Conservation (phyloP, 768 basidiomycete species). For the Leccinum boreale region DNA sequence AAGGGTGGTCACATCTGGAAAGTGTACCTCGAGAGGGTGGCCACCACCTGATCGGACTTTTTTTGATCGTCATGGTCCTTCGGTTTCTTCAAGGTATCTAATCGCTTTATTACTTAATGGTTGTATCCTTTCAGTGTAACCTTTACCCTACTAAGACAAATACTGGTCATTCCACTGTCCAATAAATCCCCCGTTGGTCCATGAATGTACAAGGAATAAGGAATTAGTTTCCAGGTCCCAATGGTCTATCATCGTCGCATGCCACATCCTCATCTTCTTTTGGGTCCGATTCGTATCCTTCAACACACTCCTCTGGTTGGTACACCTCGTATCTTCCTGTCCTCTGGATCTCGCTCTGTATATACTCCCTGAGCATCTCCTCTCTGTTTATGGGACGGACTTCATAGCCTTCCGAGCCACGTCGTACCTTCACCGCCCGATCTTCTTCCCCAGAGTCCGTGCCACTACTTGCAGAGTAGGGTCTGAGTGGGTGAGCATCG, state of each 20-base stretch:
- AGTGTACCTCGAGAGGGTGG: constrained; percentile 54
- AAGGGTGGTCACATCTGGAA: constrained; percentile 69
- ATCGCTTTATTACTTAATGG: constrained; percentile 31
- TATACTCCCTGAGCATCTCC: constrained; percentile 56
- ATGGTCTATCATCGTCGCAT: constrained; percentile 22
- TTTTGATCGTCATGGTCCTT: constrained; percentile 5
- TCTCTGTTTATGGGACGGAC: constrained; percentile 60
- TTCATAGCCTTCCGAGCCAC: constrained; percentile 84
- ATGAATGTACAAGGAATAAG: not conserved
- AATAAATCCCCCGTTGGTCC: constrained; percentile 3
- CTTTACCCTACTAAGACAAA: constrained; percentile 24
- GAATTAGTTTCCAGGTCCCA: constrained; percentile 18
- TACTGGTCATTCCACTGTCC: constrained; percentile 14
- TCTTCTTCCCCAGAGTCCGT: constrained; percentile 32
- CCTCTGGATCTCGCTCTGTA: constrained; percentile 51
- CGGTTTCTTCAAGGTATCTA: constrained; percentile 19
- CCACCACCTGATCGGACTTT: constrained; percentile 17
- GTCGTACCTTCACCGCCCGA: constrained; percentile 44
- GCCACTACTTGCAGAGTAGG: constrained; percentile 17
- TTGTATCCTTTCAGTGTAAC: constrained; percentile 26
- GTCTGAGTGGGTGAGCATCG: constrained; percentile 22
- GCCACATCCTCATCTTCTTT: not conserved
- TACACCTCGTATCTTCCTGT: constrained; percentile 66
- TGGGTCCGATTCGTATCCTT: constrained; percentile 29
- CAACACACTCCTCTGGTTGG: constrained; percentile 55